Evolutionary conservation across 1,284 basidiomycete species (phyloP).

Genomic region (Grifola frondosa): DNA sequence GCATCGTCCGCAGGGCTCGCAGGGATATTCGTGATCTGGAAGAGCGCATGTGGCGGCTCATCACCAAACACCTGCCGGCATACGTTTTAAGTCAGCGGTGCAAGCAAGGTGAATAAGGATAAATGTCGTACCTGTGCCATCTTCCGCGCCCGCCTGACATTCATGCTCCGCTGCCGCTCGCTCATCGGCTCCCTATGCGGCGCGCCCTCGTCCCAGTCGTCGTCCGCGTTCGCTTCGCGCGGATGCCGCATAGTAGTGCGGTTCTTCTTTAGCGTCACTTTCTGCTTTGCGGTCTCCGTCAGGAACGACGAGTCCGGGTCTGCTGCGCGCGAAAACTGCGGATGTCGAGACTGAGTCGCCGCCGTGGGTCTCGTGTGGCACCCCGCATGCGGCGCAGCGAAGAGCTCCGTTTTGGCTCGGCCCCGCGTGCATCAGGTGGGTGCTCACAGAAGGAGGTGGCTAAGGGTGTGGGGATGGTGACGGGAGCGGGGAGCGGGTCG

Average conservation of each 20-base stretch:
- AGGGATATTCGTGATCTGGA: conserved; percentile 30
- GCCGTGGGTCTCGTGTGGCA: conserved; percentile 7
- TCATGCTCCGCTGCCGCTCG: conserved; percentile 37
- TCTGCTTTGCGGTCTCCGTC: conserved; percentile 7
- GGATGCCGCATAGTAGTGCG: conserved; percentile 1
- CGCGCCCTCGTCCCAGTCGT: conserved; percentile 10
- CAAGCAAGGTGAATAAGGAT: not conserved
- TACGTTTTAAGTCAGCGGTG: not conserved
- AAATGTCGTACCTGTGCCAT: conserved; percentile 43
- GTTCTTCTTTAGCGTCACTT: conserved; percentile 12
- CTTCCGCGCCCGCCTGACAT: conserved; percentile 46
- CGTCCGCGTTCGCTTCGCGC: conserved; percentile 9
- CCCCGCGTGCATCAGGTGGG: not conserved
- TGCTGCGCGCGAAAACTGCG: conserved; percentile 13
- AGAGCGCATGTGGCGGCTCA: conserved; percentile 38
- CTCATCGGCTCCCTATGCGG: conserved; percentile 19
- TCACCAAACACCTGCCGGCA: conserved; percentile 45
- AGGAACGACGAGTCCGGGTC: conserved; percentile 3
- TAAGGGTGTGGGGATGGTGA: conserved; percentile 9
- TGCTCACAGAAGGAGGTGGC: not conserved
- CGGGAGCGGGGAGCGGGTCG: conserved; percentile 8
- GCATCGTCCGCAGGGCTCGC: conserved; percentile 14
- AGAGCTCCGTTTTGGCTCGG: conserved; percentile 9
- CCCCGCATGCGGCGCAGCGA: conserved; percentile 18
- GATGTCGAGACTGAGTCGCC: conserved; percentile 28